A percentile compares a stretch with the other conserved stretches of the same genome.
Conservation (phyloP, 139 green algal genomes). For the Diplosphaera chodatii region DNA sequence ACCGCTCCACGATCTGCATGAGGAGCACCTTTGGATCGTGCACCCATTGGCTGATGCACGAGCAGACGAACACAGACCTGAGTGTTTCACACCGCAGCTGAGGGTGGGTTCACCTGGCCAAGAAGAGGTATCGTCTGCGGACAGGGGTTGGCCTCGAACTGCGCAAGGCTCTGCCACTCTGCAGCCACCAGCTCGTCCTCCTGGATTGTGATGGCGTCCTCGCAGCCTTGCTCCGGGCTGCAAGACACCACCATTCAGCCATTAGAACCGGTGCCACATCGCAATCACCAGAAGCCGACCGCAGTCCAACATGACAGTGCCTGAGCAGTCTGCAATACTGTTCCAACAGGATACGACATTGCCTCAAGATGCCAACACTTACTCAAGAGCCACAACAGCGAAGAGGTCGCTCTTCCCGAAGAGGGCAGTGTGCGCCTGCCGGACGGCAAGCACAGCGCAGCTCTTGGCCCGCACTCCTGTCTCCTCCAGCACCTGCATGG, state of each 20-base stretch:
- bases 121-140: background rate
- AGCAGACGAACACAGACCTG: too few relatives aligned
- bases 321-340: too few relatives aligned
- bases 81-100: too few relatives aligned
- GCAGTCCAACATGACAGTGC: background rate
- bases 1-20: too few relatives aligned
- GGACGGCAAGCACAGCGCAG: constrained; percentile 52
- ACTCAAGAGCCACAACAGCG: constrained; percentile 44
- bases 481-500: background rate
- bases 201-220: constrained; percentile 38
- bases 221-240: constrained; percentile 12
- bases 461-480: constrained; percentile 50
- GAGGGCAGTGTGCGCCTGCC: constrained; percentile 71
- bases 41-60: too few relatives aligned
- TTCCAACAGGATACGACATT: too few relatives aligned
- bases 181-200: constrained; percentile 47
- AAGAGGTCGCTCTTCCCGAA: constrained; percentile 83
- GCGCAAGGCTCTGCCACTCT: constrained; percentile 56
- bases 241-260: too few relatives aligned
- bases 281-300: too few relatives aligned
- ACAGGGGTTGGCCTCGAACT: constrained; percentile 40
- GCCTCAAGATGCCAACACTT: too few relatives aligned
- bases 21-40: too few relatives aligned
- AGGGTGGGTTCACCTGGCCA: background rate
- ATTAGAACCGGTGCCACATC: too few relatives aligned